Evolutionary conservation across 345 rosid species (phyloP).

Genomic region (Balakata baccata): DNA sequence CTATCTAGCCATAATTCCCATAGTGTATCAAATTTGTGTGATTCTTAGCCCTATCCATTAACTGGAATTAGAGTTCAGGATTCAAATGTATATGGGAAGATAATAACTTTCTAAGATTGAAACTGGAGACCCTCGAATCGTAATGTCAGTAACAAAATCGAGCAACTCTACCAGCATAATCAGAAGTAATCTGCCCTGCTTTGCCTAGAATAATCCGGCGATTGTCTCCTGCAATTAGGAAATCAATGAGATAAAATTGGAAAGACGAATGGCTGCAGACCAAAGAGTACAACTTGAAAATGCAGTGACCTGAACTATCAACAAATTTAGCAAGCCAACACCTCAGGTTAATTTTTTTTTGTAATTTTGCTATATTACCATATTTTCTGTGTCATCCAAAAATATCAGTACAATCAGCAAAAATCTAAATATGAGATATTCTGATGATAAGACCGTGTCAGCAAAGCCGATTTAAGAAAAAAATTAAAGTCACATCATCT

Average conservation of each 20-base stretch:
- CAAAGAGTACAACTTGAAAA: not conserved
- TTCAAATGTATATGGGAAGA: not conserved
- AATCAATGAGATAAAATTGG: constrained; percentile 8
- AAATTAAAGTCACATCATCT: too few relatives aligned
- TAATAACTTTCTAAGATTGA: not conserved
- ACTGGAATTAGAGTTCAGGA: not conserved
- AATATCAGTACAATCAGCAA: not conserved
- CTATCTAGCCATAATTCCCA: not conserved
- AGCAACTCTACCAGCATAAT: not conserved
- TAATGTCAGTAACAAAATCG: not conserved
- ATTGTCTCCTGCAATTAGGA: constrained; percentile 23
- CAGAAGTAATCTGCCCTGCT: not conserved
- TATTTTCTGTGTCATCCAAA: not conserved
- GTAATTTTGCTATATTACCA: not conserved
- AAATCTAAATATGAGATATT: too few relatives aligned
- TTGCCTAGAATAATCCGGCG: constrained; percentile 12
- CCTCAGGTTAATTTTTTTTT: not conserved
- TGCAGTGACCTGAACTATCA: not conserved
- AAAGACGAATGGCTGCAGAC: not conserved
- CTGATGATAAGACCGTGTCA: not conserved
- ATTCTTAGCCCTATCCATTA: not conserved
- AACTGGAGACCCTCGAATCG: not conserved
- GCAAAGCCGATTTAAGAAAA: too few relatives aligned
- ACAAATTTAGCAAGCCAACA: not conserved
- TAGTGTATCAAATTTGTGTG: not conserved